Evolutionary conservation across 306 rosid genomes (phyloP).

Genomic region (Datisca glomerata): DNA sequence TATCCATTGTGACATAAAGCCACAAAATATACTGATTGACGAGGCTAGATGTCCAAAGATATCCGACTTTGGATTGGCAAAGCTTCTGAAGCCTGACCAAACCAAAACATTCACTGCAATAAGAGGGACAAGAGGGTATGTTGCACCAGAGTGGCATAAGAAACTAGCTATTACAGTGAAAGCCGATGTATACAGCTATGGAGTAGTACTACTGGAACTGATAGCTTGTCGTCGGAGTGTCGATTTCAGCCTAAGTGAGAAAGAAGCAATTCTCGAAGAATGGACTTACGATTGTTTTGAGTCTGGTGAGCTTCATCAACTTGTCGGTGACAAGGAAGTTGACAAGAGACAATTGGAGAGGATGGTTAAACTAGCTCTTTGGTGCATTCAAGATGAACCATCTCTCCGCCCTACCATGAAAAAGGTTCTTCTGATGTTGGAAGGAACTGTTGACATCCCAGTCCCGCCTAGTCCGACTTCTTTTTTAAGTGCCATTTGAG

Average conservation of each 20-base stretch:
- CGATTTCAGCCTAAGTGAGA: conserved; percentile 5
- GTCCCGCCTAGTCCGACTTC: not conserved
- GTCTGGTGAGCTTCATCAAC: conserved; percentile 7
- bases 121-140: conserved; percentile 25
- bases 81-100: conserved; percentile 17
- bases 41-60: conserved; percentile 8
- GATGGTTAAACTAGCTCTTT: conserved; percentile 12
- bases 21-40: conserved; percentile 25
- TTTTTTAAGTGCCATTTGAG: not conserved
- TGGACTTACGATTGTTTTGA: conserved; percentile 7
- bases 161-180: conserved; percentile 10
- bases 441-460: not conserved
- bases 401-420: conserved; percentile 12
- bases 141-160: conserved; percentile 22
- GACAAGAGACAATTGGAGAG: conserved; percentile 9
- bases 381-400: conserved; percentile 24
- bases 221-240: conserved; percentile 13
- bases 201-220: conserved; percentile 19
- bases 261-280: conserved; percentile 16
- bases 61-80: conserved; percentile 19
- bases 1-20: conserved; percentile 24
- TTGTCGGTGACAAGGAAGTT: not conserved
- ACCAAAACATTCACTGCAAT: conserved; percentile 17
- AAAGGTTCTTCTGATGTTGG: not conserved
- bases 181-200: conserved; percentile 25